phyloP scores from a whole-genome alignment of 2,329 filamentous ascomycete genomes.

The Seiridium cupressi region DNA sequence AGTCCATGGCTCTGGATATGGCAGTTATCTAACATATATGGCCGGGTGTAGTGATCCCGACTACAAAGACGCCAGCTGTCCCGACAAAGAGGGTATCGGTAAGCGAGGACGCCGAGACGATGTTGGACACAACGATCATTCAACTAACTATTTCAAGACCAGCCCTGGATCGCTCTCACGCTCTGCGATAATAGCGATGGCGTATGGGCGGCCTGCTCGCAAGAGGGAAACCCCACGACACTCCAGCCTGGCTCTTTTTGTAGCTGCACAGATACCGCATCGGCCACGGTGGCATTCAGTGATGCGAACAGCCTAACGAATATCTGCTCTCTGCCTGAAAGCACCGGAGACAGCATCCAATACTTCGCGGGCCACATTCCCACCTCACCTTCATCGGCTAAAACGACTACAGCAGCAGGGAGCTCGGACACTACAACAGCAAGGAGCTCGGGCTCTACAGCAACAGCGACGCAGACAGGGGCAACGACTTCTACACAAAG shows the following conservation, averaged over 20 bases:
- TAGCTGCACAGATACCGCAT: conserved; percentile 16
- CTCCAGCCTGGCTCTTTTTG: conserved; percentile 18
- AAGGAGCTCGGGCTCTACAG: neutral
- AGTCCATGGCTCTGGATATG: conserved; percentile 11
- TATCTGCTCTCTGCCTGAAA: conserved; percentile 15
- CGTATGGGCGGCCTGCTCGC: conserved; percentile 18
- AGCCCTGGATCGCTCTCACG: conserved; percentile 15
- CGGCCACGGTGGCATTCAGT: conserved; percentile 20
- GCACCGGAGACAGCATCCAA: conserved; percentile 16
- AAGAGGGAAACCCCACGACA: conserved; percentile 14
- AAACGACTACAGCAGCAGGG: neutral
- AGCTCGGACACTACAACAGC: neutral
- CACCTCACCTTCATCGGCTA: conserved; percentile 1
- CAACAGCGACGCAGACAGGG: neutral
- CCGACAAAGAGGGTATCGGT: conserved; percentile 11
- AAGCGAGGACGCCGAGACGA: neutral
- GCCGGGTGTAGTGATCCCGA: conserved; percentile 14
- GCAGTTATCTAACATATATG: conserved; percentile 13
- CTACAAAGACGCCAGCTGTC: conserved; percentile 12
- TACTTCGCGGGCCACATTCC: conserved; percentile 13
- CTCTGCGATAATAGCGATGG: conserved; percentile 11
- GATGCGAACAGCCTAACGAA: conserved; percentile 12
- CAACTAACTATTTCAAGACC: conserved; percentile 1
- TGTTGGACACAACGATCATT: neutral
- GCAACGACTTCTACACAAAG: neutral